phyloP scores from a whole-genome alignment of 202 grass and related monocot species.

The Eragrostis tef region DNA sequence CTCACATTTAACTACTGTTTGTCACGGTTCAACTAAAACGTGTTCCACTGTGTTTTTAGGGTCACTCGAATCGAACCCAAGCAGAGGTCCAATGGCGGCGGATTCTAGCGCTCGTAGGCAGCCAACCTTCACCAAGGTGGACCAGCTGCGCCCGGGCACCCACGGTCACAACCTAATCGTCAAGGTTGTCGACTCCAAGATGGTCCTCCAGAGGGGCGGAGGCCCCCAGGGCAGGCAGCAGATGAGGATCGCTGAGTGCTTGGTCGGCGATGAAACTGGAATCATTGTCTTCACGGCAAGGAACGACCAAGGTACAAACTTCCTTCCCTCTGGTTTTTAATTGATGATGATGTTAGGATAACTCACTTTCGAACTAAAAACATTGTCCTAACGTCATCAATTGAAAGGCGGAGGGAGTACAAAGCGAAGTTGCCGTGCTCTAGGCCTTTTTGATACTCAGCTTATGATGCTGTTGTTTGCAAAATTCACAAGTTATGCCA shows the following conservation, averaged over 20 bases:
- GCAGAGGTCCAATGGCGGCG: slow-evolving; percentile 13
- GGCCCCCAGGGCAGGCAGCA: slow-evolving; percentile 51
- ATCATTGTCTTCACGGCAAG: slow-evolving; percentile 60
- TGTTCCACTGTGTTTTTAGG: neutral
- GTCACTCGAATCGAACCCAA: neutral
- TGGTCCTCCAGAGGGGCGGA: slow-evolving; percentile 55
- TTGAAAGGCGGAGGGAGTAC: neutral
- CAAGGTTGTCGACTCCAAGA: slow-evolving; percentile 64
- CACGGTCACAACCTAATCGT: slow-evolving; percentile 52
- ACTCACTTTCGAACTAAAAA: no score
- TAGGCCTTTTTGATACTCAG: neutral
- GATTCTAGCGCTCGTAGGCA: slow-evolving; percentile 46
- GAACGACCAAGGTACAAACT: slow-evolving; percentile 53
- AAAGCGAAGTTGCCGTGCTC: neutral
- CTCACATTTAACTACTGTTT: no score
- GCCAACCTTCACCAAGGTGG: slow-evolving; percentile 53
- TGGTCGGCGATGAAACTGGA: slow-evolving; percentile 66
- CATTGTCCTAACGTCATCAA: no score
- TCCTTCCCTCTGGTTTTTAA: no score
- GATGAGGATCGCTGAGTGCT: slow-evolving; percentile 63
- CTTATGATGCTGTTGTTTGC: neutral
- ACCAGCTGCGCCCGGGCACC: slow-evolving; percentile 54
- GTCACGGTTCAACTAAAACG: neutral
- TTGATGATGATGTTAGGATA: no score
- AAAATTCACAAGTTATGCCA: no score